A percentile compares a stretch with the other conserved stretches of the same genome.
phyloP scores from a whole-genome alignment of 2,329 filamentous ascomycete genomes.

The Monosporascus sp. region DNA sequence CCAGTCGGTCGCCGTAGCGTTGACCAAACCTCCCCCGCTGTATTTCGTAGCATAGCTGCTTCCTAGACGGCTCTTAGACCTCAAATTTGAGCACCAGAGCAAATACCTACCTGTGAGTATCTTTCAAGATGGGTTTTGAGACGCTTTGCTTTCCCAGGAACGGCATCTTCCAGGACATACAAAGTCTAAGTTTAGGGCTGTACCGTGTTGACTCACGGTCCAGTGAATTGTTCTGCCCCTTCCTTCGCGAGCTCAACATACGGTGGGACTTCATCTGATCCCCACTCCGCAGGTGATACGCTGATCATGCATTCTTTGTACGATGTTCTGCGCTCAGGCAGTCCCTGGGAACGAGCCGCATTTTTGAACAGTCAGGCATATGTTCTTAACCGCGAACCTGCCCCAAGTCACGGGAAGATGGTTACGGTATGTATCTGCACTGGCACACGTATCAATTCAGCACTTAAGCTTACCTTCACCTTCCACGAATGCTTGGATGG shows the following conservation, averaged over 20 bases:
- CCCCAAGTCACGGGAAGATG: neutral
- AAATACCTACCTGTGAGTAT: slow-evolving; percentile 24
- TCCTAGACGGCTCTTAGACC: slow-evolving; percentile 21
- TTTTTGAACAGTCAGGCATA: neutral
- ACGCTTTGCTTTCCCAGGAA: slow-evolving; percentile 24
- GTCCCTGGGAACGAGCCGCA: slow-evolving; percentile 40
- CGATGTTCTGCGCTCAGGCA: slow-evolving; percentile 32
- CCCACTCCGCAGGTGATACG: slow-evolving; percentile 42
- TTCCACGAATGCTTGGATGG: slow-evolving; percentile 26
- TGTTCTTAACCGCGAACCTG: slow-evolving; percentile 5
- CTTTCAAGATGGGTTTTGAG: slow-evolving; percentile 24
- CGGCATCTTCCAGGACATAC: slow-evolving; percentile 25
- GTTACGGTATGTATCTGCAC: neutral
- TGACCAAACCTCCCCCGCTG: slow-evolving; percentile 24
- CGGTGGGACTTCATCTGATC: slow-evolving; percentile 28
- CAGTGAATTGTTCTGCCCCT: slow-evolving; percentile 36
- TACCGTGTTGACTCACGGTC: slow-evolving; percentile 22
- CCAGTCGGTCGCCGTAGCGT: slow-evolving; percentile 24
- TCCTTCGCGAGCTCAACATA: slow-evolving; percentile 29
- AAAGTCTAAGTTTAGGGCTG: neutral
- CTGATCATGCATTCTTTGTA: slow-evolving; percentile 36
- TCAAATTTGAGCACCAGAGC: neutral
- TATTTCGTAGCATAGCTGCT: slow-evolving; percentile 28
- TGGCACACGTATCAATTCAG: no score
- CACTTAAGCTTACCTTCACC: slow-evolving; percentile 25